Percentiles rank a stretch among this genome's conserved stretches.
Conservation (phyloP, 108 stramenopile genomes). For the Parietichytrium sp. region DNA sequence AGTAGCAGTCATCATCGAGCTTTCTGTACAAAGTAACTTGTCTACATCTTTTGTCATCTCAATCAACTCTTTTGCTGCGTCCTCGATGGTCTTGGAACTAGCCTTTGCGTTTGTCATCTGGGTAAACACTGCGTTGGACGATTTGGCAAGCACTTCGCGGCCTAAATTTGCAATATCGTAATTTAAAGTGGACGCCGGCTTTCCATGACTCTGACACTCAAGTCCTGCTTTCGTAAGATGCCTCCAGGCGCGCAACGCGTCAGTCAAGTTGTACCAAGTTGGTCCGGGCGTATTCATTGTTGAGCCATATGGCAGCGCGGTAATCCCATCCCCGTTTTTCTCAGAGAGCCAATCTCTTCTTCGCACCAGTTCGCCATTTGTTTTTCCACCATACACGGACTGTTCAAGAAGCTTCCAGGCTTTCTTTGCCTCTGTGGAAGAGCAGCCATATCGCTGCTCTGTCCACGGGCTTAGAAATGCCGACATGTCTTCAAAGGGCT, state of each 20-base stretch:
- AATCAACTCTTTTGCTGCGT: not conserved
- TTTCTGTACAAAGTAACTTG: not conserved
- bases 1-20: not conserved
- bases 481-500: not conserved
- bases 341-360: not conserved
- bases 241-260: not conserved
- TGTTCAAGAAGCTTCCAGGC: not conserved
- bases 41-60: not conserved
- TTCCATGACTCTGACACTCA: not conserved
- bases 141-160: not conserved
- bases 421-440: not conserved
- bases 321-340: not conserved
- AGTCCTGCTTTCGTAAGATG: not conserved
- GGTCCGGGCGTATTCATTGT: not conserved
- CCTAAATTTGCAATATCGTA: slow-evolving; percentile 27
- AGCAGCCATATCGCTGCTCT: not conserved
- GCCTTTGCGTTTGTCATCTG: not conserved
- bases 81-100: not conserved
- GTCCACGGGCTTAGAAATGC: not conserved
- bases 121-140: not conserved
- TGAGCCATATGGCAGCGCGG: not conserved
- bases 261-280: not conserved
- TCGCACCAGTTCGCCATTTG: not conserved
- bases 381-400: not conserved
- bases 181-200: not conserved